Percentiles rank a stretch among this genome's conserved stretches.
Evolutionary conservation across 345 rosid genomes (phyloP).

Genomic region (Arabidopsis suecica): DNA sequence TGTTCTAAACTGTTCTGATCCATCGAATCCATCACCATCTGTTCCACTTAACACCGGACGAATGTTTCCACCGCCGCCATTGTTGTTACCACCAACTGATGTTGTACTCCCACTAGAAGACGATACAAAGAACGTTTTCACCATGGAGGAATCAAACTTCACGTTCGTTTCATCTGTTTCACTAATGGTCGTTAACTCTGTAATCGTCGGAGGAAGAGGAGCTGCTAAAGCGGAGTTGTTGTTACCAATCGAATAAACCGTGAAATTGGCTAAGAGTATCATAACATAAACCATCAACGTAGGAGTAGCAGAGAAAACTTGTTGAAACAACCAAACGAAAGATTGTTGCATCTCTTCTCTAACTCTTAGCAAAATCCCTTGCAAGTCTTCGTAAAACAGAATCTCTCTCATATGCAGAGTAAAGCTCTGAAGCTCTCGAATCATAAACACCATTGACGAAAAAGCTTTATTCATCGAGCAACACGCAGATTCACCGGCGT

Average conservation of each 20-base stretch:
- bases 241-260: slow-evolving; percentile 71
- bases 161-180: slow-evolving; percentile 43
- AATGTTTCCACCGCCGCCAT: slow-evolving; percentile 78
- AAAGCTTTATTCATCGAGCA: slow-evolving; percentile 84
- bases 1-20: slow-evolving; percentile 52
- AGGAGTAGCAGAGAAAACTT: slow-evolving; percentile 89
- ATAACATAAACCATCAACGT: slow-evolving; percentile 91
- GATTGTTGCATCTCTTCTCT: slow-evolving; percentile 85
- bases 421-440: slow-evolving; percentile 78
- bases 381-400: slow-evolving; percentile 70
- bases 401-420: slow-evolving; percentile 78
- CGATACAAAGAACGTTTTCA: slow-evolving; percentile 54
- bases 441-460: slow-evolving; percentile 93
- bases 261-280: slow-evolving; percentile 86
- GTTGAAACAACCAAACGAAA: slow-evolving; percentile 94
- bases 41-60: slow-evolving; percentile 62
- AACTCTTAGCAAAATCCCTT: slow-evolving; percentile 67
- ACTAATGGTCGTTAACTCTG: slow-evolving; percentile 38
- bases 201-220: slow-evolving; percentile 31
- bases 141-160: slow-evolving; percentile 58
- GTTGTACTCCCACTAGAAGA: slow-evolving; percentile 60
- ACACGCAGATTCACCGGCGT: slow-evolving; percentile 67
- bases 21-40: slow-evolving; percentile 74
- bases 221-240: slow-evolving; percentile 61
- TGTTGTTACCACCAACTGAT: slow-evolving; percentile 59